Evolutionary conservation across 1,284 basidiomycete species (phyloP).

Genomic region (Cystobasidium pallidum): DNA sequence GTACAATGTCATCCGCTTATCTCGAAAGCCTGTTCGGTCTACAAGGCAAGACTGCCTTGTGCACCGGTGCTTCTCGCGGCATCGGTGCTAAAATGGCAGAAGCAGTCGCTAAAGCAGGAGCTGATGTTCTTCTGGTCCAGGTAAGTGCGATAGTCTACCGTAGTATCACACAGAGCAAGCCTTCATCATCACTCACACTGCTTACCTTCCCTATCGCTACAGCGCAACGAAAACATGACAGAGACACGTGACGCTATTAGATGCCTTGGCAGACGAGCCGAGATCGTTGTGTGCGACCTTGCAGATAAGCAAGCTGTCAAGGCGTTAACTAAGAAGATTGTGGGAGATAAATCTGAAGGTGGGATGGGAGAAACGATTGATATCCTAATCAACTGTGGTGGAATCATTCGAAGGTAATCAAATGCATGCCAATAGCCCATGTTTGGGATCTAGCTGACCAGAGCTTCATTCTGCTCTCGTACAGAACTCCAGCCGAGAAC

Average conservation of each 20-base stretch:
- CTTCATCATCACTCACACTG: too few species aligned
- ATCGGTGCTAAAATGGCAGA: conserved; percentile 57
- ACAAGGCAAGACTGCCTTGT: conserved; percentile 59
- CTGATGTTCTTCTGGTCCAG: conserved; percentile 70
- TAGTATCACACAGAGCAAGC: too few species aligned
- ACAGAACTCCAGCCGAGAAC: conserved; percentile 72
- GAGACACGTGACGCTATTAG: conserved; percentile 65
- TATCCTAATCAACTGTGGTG: conserved; percentile 90
- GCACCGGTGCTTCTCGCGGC: conserved; percentile 50
- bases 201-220: conserved; percentile 49
- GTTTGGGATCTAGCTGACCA: too few species aligned
- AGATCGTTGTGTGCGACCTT: conserved; percentile 75
- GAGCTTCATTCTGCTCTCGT: too few species aligned
- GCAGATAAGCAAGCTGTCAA: conserved; percentile 69
- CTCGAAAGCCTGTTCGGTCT: conserved; percentile 57
- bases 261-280: conserved; percentile 59
- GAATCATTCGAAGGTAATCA: conserved; percentile 70
- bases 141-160: too few species aligned
- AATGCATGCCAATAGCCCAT: too few species aligned
- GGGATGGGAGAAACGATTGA: conserved; percentile 71
- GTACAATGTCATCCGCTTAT: conserved; percentile 28
- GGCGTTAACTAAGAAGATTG: conserved; percentile 59
- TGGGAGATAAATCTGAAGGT: conserved; percentile 55
- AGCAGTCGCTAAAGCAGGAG: conserved; percentile 66
- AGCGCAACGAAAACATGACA: conserved; percentile 61